Conservation (phyloP, 108 stramenopile species). For the Chaetoceros tenuissimus region DNA sequence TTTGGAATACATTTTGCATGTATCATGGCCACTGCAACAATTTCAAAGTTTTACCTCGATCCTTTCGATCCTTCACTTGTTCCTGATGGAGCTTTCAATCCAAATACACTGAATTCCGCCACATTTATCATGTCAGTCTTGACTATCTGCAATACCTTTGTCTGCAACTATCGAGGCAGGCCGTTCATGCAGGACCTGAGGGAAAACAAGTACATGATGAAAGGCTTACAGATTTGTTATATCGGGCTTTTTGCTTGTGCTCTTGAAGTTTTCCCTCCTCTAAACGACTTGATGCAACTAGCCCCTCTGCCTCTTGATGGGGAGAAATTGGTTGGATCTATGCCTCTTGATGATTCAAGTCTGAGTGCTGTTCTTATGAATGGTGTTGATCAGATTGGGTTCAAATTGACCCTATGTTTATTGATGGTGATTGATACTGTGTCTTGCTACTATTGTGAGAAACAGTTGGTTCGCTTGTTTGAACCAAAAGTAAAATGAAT, state of each 20-base stretch:
- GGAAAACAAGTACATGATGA: slow-evolving; percentile 70
- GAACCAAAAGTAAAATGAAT: background rate
- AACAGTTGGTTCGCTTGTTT: background rate
- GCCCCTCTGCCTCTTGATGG: slow-evolving; percentile 40
- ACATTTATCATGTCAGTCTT: slow-evolving; percentile 80
- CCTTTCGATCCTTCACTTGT: slow-evolving; percentile 68
- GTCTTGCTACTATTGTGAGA: slow-evolving; percentile 35
- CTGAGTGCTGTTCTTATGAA: slow-evolving; percentile 4
- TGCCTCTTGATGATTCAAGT: slow-evolving; percentile 1
- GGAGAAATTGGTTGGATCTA: slow-evolving; percentile 3
- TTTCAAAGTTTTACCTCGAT: slow-evolving; percentile 59
- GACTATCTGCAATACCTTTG: slow-evolving; percentile 89
- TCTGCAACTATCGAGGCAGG: slow-evolving; percentile 91
- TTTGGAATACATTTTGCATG: slow-evolving; percentile 74
- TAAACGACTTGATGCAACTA: slow-evolving; percentile 78
- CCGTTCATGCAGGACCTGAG: slow-evolving; percentile 86
- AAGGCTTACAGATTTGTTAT: slow-evolving; percentile 59
- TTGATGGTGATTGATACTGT: slow-evolving; percentile 60
- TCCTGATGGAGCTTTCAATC: slow-evolving; percentile 93
- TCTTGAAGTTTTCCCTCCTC: slow-evolving; percentile 63
- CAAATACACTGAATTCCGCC: slow-evolving; percentile 88
- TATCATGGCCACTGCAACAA: slow-evolving; percentile 47
- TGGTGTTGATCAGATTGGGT: slow-evolving; percentile 31
- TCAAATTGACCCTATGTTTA: slow-evolving; percentile 33
- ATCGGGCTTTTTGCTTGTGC: slow-evolving; percentile 46